Percentiles rank a stretch among this genome's conserved stretches.
phyloP scores from a whole-genome alignment of 2,329 filamentous ascomycete genomes.

The Westerdykella aurantiaca region DNA sequence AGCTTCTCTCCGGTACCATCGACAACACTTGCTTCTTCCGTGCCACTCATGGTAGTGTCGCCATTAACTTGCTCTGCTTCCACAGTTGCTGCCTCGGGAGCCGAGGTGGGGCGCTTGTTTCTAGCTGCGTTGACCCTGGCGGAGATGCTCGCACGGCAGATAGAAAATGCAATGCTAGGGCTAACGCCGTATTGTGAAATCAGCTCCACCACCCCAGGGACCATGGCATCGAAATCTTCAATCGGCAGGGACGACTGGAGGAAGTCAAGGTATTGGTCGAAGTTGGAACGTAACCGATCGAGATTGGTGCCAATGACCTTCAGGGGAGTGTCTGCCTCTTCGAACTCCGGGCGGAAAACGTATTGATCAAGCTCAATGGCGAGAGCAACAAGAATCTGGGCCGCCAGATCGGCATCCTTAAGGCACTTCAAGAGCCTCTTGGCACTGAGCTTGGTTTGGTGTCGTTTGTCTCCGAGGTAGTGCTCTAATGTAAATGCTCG shows the following conservation, averaged over 20 bases:
- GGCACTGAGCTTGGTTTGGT: constrained; percentile 67
- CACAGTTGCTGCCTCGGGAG: constrained; percentile 14
- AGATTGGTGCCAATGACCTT: constrained; percentile 84
- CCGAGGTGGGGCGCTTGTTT: constrained; percentile 11
- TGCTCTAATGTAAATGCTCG: constrained; percentile 72
- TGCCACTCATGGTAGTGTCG: constrained; percentile 42
- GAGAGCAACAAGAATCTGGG: constrained; percentile 80
- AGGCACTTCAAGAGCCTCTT: constrained; percentile 75
- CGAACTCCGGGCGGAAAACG: constrained; percentile 66
- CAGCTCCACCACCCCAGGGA: constrained; percentile 69
- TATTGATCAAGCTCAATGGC: constrained; percentile 87
- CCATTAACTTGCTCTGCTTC: constrained; percentile 39
- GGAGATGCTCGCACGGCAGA: constrained; percentile 66
- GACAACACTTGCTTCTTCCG: constrained; percentile 10
- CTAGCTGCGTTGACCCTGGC: constrained; percentile 36
- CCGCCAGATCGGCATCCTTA: constrained; percentile 69
- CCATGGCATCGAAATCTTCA: constrained; percentile 69
- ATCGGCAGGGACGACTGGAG: constrained; percentile 71
- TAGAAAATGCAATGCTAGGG: constrained; percentile 75
- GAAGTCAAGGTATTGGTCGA: constrained; percentile 84
- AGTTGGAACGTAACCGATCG: constrained; percentile 80
- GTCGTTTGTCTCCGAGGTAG: constrained; percentile 74
- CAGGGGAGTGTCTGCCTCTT: constrained; percentile 63
- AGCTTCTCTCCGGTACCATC: constrained; percentile 3
- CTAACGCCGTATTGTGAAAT: constrained; percentile 76